phyloP scores from a whole-genome alignment of 257 asterid species.

The Solanum pimpinellifolium region DNA sequence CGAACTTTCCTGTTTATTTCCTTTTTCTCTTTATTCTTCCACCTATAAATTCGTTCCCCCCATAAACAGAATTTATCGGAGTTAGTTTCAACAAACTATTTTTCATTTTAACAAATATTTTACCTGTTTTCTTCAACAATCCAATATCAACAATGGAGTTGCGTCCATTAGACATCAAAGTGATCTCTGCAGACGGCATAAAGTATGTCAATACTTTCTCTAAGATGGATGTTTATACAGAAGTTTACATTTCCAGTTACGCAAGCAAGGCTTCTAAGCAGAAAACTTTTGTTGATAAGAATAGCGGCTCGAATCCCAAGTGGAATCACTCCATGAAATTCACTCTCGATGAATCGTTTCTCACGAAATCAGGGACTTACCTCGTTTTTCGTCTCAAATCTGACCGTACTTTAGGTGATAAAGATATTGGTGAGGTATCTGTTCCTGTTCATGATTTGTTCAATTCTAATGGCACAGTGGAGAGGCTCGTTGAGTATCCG shows the following conservation, averaged over 20 bases:
- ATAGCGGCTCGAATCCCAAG: constrained; percentile 20
- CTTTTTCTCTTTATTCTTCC: neutral
- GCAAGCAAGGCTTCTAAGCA: neutral
- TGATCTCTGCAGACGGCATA: constrained; percentile 21
- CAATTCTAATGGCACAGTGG: neutral
- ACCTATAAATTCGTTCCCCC: neutral
- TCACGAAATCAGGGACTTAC: constrained; percentile 37
- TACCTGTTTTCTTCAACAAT: neutral
- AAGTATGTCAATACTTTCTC: constrained; percentile 23
- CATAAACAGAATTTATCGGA: neutral
- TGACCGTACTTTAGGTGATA: constrained; percentile 34
- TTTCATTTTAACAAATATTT: neutral
- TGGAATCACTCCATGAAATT: constrained; percentile 25
- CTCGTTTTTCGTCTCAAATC: constrained; percentile 44
- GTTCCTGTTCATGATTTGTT: constrained; percentile 49
- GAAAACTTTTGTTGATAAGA: constrained; percentile 19
- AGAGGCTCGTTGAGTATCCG: constrained; percentile 36
- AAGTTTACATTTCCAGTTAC: constrained; percentile 3
- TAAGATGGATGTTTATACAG: constrained; percentile 21
- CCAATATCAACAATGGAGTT: constrained; percentile 5
- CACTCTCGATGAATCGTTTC: constrained; percentile 44
- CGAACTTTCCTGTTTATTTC: neutral
- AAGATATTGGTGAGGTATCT: constrained; percentile 46
- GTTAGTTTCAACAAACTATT: neutral
- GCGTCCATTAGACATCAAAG: constrained; percentile 19